Evolutionary conservation across 768 basidiomycete genomes (phyloP), one percentile per base, ranked within the genome.

Genomic region (Mycena galericulata): DNA sequence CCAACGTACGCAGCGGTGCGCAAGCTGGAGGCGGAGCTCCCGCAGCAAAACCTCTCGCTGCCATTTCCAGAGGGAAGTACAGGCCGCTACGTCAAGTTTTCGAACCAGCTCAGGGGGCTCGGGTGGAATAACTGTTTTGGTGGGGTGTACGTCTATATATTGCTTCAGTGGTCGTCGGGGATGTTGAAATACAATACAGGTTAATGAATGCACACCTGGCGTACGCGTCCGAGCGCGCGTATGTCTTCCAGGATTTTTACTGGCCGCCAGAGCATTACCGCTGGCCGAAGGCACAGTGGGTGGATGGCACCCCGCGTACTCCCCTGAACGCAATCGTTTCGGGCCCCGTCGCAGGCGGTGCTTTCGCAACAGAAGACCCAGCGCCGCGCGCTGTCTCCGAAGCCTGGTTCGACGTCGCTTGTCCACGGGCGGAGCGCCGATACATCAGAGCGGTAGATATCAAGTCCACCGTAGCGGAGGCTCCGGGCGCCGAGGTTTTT

Each of bases 101-200:
- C 80, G 7, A 83, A 81, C 56, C 81, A 84, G 60, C 74, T 81
- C 18, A 75, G 80, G 53, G 65, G 71, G 29, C 66, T 86, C 26
- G 86, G 86, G 3, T 87, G 85, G 85, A 87, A 87, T 72, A 88
- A 88, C 71, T 81, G 81, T 56, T 72, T 87, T 32, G 85, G 85
- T 56, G 86, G 87, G 74, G 71, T 84, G 86, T 87, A 66, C 18
- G 84, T 78, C 11, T 34, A n/a, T 32, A 54, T 22, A n/a, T 62
- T 26, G 40, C 26, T 40, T n/a, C n/a, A n/a, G n/a, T n/a, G n/a
- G n/a, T n/a, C n/a, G n/a, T n/a, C n/a, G n/a, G n/a, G n/a, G n/a
- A n/a, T n/a, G n/a, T n/a, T n/a, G n/a, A n/a, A n/a, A n/a, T n/a
- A n/a, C n/a, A n/a, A n/a, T n/a, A 12, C 6, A 86, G 86, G 22